Conservation (phyloP, 2,329 filamentous ascomycete genomes). For the Didymosphaeria variabile region DNA sequence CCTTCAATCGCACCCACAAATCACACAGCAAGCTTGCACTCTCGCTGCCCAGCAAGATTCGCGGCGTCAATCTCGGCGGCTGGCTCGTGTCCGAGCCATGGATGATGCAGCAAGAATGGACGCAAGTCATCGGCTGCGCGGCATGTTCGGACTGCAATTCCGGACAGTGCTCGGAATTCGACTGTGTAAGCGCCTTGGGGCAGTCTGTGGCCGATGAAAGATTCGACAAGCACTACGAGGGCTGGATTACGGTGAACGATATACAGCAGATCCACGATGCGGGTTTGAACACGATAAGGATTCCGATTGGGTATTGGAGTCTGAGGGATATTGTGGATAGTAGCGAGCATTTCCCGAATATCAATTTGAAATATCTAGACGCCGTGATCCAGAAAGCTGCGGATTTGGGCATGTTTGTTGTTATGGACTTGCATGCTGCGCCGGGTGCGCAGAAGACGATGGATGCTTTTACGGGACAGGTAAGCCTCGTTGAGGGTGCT, state of each 20-base stretch:
- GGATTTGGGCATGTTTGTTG: constrained; percentile 62
- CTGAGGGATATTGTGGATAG: constrained; percentile 59
- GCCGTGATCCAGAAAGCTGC: constrained; percentile 59
- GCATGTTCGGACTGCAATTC: constrained; percentile 13
- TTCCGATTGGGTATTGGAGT: constrained; percentile 67
- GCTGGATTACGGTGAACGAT: constrained; percentile 61
- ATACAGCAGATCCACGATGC: constrained; percentile 59
- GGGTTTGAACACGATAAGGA: constrained; percentile 63
- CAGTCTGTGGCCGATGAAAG: constrained; percentile 57
- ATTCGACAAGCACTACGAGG: constrained; percentile 61
- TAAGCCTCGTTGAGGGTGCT: constrained; percentile 20
- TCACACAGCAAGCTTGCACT: not conserved
- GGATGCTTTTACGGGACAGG: constrained; percentile 60
- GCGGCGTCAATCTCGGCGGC: constrained; percentile 65
- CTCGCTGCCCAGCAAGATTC: constrained; percentile 53
- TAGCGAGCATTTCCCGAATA: constrained; percentile 62
- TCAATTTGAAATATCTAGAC: constrained; percentile 59
- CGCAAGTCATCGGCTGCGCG: constrained; percentile 57
- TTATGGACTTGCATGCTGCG: constrained; percentile 63
- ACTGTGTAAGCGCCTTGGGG: constrained; percentile 61
- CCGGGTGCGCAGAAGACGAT: constrained; percentile 60
- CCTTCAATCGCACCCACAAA: constrained; percentile 13
- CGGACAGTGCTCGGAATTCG: constrained; percentile 59
- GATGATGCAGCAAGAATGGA: constrained; percentile 61
- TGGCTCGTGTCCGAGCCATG: constrained; percentile 65